Evolutionary conservation across 2,329 filamentous ascomycete genomes (phyloP), one percentile per base, ranked within the genome.

Genomic region (Trichoderma sp.): DNA sequence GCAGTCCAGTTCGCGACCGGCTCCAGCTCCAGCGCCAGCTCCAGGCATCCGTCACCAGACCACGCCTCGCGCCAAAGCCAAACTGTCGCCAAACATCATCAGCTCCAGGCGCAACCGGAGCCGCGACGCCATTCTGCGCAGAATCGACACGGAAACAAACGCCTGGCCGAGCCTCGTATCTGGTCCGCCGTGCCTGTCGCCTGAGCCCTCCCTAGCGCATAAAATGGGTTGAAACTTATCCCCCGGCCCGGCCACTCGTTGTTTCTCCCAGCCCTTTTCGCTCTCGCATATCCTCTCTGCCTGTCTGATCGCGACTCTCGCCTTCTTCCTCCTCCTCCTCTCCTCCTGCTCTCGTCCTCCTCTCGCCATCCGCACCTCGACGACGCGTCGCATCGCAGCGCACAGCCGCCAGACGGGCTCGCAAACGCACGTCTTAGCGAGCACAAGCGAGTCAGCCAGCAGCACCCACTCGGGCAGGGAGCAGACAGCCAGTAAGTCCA

Each of bases 181-280:
- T 49, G 59, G 26, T 49, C 46, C 24, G 46, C 59, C 10, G 46
- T 28, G 51, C 30, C 51, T 54, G 28, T 55, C 30, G 37, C 60
- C 54, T 21, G 39, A n/a, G 24, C 43, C 43, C 43, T 61, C 55
- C 55, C 63, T 66, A 66, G 63, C 63, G 63, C 63, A 67, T 67
- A 67, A 67, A 67, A 67, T 67, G 65, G 65, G 55, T 67, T 67
- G 65, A 67, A 59, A 67, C 55, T 56, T 54, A 49, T 43, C 39
- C 55, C 56, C 65, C 56, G 65, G 55, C 55, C 56, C 56, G 51
- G 26, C 63, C 63, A 34, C 46, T 66, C 26, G 16, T 61, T 55
- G 24, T 39, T 43, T 43, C 60, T 64, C 24, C 59, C 32, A 52
- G 37, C 24, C 55, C 6, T 30, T 51, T 60, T 56, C 61, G 18